Conservation (phyloP, 192 early-diverging fungal species). For the Mortierella claussenii region DNA sequence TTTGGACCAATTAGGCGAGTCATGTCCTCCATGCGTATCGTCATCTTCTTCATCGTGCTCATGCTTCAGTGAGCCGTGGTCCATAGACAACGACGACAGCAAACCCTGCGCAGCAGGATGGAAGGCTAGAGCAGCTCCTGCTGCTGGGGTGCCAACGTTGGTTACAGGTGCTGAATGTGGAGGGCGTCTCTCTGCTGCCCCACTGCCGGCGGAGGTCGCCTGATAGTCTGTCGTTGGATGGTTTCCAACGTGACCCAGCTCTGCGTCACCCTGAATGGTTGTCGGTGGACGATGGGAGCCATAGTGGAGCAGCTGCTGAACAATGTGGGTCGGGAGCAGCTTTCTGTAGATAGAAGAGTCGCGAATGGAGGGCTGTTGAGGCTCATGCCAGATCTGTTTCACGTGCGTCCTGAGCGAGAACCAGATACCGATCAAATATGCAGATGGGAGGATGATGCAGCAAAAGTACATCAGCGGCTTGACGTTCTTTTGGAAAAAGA, state of each 20-base stretch:
- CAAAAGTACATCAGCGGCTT: constrained; percentile 90
- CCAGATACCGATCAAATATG: constrained; percentile 91
- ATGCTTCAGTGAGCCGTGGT: constrained; percentile 33
- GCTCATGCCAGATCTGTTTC: constrained; percentile 75
- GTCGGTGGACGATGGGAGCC: constrained; percentile 14
- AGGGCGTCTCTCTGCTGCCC: constrained; percentile 10
- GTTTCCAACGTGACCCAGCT: constrained; percentile 11
- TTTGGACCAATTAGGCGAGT: constrained; percentile 93
- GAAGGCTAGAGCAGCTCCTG: constrained; percentile 10
- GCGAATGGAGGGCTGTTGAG: constrained; percentile 49
- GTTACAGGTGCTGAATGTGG: constrained; percentile 20
- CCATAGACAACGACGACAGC: constrained; percentile 47
- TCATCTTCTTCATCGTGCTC: constrained; percentile 69
- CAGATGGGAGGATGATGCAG: constrained; percentile 49
- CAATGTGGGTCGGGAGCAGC: constrained; percentile 58
- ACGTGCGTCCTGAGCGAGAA: constrained; percentile 95
- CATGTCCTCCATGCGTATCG: constrained; percentile 80
- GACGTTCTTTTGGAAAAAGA: constrained; percentile 82
- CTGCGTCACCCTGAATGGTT: constrained; percentile 3
- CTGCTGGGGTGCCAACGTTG: neutral
- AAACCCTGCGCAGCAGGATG: constrained; percentile 43
- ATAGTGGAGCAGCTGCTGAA: constrained; percentile 57
- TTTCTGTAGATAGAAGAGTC: constrained; percentile 58
- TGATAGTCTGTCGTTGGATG: constrained; percentile 2
- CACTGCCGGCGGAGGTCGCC: constrained; percentile 8